Percentiles rank a stretch among this genome's conserved stretches.
phyloP scores from a whole-genome alignment of 257 asterid genomes.

The Asclepias syriaca region DNA sequence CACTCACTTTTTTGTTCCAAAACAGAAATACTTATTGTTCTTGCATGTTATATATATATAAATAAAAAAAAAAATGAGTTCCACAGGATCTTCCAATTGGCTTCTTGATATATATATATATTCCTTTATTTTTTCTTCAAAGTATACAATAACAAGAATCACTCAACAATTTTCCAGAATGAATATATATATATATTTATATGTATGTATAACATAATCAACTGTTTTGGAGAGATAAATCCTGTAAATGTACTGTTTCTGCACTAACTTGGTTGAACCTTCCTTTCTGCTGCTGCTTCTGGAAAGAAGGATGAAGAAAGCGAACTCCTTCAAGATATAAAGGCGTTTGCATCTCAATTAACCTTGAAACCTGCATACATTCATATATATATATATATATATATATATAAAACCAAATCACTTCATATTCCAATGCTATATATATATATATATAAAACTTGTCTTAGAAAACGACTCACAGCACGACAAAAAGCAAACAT shows the following conservation, averaged over 20 bases:
- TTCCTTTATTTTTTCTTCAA: background rate
- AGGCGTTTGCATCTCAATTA: constrained; percentile 87
- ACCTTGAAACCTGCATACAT: constrained; percentile 65
- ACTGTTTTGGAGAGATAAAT: constrained; percentile 1
- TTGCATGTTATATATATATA: no score
- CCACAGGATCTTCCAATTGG: background rate
- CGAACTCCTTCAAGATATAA: constrained; percentile 66
- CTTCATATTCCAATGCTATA: background rate
- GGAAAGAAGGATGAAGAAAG: constrained; percentile 69
- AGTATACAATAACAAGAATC: background rate
- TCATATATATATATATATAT: no score
- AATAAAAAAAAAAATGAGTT: no score
- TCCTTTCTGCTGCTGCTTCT: constrained; percentile 24
- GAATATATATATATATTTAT: background rate
- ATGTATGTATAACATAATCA: background rate
- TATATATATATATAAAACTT: no score
- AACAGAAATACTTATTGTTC: no score
- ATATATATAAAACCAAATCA: background rate
- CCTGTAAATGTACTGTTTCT: constrained; percentile 6
- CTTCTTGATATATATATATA: background rate
- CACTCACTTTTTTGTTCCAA: no score
- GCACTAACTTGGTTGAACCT: constrained; percentile 19
- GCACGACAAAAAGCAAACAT: constrained; percentile 94
- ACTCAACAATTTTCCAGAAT: background rate
- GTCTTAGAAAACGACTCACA: constrained; percentile 39